Base-by-base conservation (phyloP, 192 early-diverging fungal genomes). In the Backusella psychrophila region DNA sequence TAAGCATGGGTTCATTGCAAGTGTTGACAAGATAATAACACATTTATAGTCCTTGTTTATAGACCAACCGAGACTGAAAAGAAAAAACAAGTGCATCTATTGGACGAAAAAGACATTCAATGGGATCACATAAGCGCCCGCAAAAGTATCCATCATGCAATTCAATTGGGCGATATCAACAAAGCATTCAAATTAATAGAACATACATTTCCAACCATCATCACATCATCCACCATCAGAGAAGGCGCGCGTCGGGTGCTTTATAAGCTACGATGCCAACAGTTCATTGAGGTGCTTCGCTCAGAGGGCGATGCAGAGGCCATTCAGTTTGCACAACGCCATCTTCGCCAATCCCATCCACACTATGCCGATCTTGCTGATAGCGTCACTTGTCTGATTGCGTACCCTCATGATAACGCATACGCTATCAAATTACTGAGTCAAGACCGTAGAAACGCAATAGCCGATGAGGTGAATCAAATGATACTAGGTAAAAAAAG, bases 381-480 rank as follows among this genome's bases (percentile, higher is more conserved):
- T 29, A 19, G 15, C 9, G 70, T 72, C 14, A 33, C 70, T 49
- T 44, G 39, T n/a, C 42, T 72, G 33, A 72, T 72, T 72, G 70
- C 70, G 19, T 72, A 72, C 8, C 21, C n/a, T 46, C 44, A 12
- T 31, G 15, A n/a, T 2, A 14, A 42, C 6, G 31, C 41, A 21
- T 11, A 19, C 35, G 39, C 70, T 1, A 29, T 11, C 9, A n/a
- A 34, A 6, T 17, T 72, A 31, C 19, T 72, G 21, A 33, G 41
- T 8, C n/a, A 72, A 6, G 70, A 72, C 14, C 12, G 23, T 12
- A 39, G 70, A 31, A 17, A 46, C 17, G 15, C 12, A 15, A 31
- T 72, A 31, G 70, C 70, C 1, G 70, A 72, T 17, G 41, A 72
- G 17, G 70, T 72, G 38, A 72, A 72, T 72, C n/a, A 31, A 29